Percentiles rank a stretch among this genome's conserved stretches.
Conservation (phyloP, 2,329 filamentous ascomycete genomes). For the Arthroderma uncinatum region DNA sequence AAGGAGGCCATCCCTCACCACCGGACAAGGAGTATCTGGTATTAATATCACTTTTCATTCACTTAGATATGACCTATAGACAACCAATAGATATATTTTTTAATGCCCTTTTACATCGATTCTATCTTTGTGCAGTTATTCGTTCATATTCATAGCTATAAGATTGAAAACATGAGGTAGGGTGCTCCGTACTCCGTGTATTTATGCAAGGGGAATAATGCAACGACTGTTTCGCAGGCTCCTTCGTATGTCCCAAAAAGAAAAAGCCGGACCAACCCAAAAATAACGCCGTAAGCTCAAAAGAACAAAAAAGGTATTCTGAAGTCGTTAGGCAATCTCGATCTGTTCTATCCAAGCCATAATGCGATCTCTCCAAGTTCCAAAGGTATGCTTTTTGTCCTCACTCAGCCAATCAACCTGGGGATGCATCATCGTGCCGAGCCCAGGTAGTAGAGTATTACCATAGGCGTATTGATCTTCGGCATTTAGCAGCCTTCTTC, state of each 20-base stretch:
- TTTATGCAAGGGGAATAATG: not conserved
- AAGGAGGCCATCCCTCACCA: slow-evolving; percentile 60
- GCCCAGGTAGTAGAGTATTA: slow-evolving; percentile 30
- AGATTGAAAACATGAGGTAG: not conserved
- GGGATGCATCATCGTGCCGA: slow-evolving; percentile 43
- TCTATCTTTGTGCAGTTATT: not conserved
- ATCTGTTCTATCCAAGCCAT: slow-evolving; percentile 28
- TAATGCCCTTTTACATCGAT: not conserved
- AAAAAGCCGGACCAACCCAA: not conserved
- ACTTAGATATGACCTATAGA: not conserved
- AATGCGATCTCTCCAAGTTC: slow-evolving; percentile 35
- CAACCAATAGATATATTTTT: not conserved
- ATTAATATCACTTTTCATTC: slow-evolving; percentile 39
- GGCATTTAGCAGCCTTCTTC: not conserved
- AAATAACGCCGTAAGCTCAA: not conserved
- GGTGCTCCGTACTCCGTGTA: slow-evolving; percentile 1
- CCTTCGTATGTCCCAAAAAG: not conserved
- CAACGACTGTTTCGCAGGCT: not conserved
- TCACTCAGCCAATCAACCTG: slow-evolving; percentile 38
- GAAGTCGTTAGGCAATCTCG: slow-evolving; percentile 13
- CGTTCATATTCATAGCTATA: not conserved
- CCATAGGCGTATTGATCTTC: not conserved
- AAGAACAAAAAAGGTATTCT: not conserved
- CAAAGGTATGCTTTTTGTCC: slow-evolving; percentile 32
- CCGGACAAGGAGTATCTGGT: slow-evolving; percentile 89